phyloP scores from a whole-genome alignment of 2,329 filamentous ascomycete genomes.

The Rugonectria rugulosa region DNA sequence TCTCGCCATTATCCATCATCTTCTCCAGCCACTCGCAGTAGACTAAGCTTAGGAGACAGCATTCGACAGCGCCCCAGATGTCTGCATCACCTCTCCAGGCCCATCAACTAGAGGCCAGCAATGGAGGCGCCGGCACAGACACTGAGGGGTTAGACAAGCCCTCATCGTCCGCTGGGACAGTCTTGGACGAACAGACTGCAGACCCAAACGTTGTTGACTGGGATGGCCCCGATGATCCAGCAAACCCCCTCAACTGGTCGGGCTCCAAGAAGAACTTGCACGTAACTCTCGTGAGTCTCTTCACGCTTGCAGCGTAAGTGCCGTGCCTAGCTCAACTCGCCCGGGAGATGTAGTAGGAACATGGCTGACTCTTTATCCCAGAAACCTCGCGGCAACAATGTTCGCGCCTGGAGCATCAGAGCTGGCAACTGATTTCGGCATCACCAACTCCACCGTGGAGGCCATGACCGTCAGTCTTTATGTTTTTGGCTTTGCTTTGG shows the following conservation, averaged over 20 bases:
- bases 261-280: slow-evolving; percentile 52
- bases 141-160: neutral
- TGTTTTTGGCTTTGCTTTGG: slow-evolving; percentile 29
- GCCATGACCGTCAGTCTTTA: slow-evolving; percentile 32
- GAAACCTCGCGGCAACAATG: slow-evolving; percentile 35
- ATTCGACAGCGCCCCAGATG: no score
- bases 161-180: neutral
- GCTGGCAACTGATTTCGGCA: slow-evolving; percentile 24
- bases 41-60: no score
- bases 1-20: no score
- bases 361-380: neutral
- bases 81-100: no score
- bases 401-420: slow-evolving; percentile 31
- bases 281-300: slow-evolving; percentile 54
- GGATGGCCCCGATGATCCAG: slow-evolving; percentile 60
- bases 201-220: slow-evolving; percentile 63
- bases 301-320: slow-evolving; percentile 45
- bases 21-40: no score
- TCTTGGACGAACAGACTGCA: neutral
- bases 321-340: no score
- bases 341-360: no score
- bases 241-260: slow-evolving; percentile 72
- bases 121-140: neutral
- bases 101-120: no score
- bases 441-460: slow-evolving; percentile 18